Evolutionary conservation across 768 basidiomycete species (phyloP).

Genomic region (Rhizopogon roseolus): DNA sequence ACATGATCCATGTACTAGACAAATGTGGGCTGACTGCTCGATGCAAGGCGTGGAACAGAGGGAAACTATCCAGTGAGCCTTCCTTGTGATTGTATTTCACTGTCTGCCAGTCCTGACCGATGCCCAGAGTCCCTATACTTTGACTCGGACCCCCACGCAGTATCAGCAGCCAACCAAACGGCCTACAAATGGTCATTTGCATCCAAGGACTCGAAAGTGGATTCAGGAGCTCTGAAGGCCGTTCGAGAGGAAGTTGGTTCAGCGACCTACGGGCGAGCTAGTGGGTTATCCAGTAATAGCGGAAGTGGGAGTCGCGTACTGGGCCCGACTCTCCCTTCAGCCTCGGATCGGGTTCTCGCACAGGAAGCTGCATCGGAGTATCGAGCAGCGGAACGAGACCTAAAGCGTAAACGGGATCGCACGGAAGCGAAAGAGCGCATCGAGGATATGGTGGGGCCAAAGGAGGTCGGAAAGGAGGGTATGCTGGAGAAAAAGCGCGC

Average conservation of each 20-base stretch:
- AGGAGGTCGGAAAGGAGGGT: conserved; percentile 75
- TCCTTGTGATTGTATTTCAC: not conserved
- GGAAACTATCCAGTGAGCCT: conserved; percentile 56
- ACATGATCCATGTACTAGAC: not conserved
- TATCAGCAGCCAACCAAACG: conserved; percentile 65
- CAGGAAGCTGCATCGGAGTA: conserved; percentile 57
- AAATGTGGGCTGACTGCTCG: not conserved
- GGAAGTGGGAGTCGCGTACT: conserved; percentile 40
- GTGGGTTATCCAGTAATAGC: conserved; percentile 6
- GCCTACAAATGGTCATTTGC: conserved; percentile 88
- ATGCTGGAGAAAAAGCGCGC: conserved; percentile 84
- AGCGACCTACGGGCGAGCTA: conserved; percentile 31
- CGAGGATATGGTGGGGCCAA: conserved; percentile 80
- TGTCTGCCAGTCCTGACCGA: not conserved
- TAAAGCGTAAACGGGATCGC: conserved; percentile 65
- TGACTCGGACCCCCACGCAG: conserved; percentile 50
- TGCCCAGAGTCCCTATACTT: conserved; percentile 50
- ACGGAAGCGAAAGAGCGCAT: conserved; percentile 61
- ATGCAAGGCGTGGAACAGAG: conserved; percentile 74
- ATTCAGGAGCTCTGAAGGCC: conserved; percentile 51
- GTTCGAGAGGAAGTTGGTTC: conserved; percentile 55
- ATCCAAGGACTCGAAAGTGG: conserved; percentile 55
- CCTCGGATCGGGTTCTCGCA: conserved; percentile 65
- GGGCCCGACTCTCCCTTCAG: conserved; percentile 67
- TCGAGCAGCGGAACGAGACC: conserved; percentile 43